Evolutionary conservation across 345 rosid species (phyloP).

Genomic region (Lagerstroemia speciosa): DNA sequence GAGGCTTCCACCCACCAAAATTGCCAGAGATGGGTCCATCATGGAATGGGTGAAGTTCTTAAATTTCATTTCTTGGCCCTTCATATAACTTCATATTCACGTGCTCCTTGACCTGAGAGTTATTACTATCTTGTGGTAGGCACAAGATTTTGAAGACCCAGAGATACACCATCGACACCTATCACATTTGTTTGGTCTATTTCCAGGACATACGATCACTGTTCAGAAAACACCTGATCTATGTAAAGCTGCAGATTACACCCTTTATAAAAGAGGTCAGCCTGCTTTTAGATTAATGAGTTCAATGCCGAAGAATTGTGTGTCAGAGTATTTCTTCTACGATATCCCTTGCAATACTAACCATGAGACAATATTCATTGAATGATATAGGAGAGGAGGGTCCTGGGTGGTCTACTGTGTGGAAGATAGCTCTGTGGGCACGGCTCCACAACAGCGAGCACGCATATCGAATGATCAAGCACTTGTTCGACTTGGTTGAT

Average conservation of each 20-base stretch:
- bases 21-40: constrained; percentile 76
- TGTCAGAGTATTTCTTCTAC: neutral
- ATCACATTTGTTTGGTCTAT: constrained; percentile 89
- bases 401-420: constrained; percentile 91
- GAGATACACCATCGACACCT: constrained; percentile 78
- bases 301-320: neutral
- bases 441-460: constrained; percentile 70
- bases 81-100: neutral
- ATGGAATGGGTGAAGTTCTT: constrained; percentile 75
- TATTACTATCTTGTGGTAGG: constrained; percentile 24
- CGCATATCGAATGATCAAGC: constrained; percentile 76
- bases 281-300: neutral
- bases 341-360: neutral
- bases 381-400: constrained; percentile 74
- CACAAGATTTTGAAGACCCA: constrained; percentile 77
- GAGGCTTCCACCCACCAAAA: constrained; percentile 67
- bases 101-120: neutral
- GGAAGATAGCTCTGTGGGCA: constrained; percentile 95
- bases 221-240: constrained; percentile 62
- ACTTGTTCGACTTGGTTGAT: constrained; percentile 69
- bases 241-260: constrained; percentile 59
- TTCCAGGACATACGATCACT: constrained; percentile 83
- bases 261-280: constrained; percentile 74
- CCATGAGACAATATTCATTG: neutral
- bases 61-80: neutral